Evolutionary conservation across 768 basidiomycete species (phyloP).

Genomic region (Serpula lacrymans): DNA sequence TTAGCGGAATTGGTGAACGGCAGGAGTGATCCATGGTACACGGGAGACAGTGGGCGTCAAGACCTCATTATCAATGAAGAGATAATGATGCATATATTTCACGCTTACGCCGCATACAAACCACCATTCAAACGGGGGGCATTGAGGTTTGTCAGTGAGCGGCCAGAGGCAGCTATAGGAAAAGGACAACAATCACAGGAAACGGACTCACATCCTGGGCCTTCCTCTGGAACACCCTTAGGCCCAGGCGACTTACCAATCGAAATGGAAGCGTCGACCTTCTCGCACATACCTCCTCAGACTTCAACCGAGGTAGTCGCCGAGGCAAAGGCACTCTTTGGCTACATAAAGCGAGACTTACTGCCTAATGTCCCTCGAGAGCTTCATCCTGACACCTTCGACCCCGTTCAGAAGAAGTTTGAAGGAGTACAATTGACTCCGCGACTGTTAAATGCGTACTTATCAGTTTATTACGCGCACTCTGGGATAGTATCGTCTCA

Average conservation of each 20-base stretch:
- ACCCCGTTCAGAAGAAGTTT: slow-evolving; percentile 42
- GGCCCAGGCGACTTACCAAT: slow-evolving; percentile 26
- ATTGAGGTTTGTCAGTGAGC: slow-evolving; percentile 39
- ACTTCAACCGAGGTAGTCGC: slow-evolving; percentile 65
- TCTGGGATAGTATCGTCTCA: slow-evolving; percentile 45
- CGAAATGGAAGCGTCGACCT: slow-evolving; percentile 12
- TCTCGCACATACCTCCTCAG: slow-evolving; percentile 65
- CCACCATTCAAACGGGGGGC: slow-evolving; percentile 60
- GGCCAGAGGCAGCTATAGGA: slow-evolving; percentile 6
- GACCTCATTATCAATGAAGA: slow-evolving; percentile 53
- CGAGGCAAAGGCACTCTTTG: slow-evolving; percentile 67
- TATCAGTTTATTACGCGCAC: slow-evolving; percentile 71
- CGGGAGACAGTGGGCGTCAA: slow-evolving; percentile 16
- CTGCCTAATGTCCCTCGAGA: slow-evolving; percentile 1
- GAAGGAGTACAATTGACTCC: slow-evolving; percentile 53
- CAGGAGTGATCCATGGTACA: slow-evolving; percentile 14
- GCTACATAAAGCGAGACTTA: no score
- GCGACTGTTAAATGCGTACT: slow-evolving; percentile 72
- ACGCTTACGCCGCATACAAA: slow-evolving; percentile 79
- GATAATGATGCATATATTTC: slow-evolving; percentile 80
- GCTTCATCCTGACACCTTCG: slow-evolving; percentile 2
- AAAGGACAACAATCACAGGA: not conserved
- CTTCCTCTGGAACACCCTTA: slow-evolving; percentile 11
- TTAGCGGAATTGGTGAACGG: slow-evolving; percentile 74
- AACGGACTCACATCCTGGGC: slow-evolving; percentile 4